These are phyloP conservation scores for Ganoderma sp. DNA, from an alignment of 1,284 basidiomycete genomes.

Conservation along the genomic window DNA sequence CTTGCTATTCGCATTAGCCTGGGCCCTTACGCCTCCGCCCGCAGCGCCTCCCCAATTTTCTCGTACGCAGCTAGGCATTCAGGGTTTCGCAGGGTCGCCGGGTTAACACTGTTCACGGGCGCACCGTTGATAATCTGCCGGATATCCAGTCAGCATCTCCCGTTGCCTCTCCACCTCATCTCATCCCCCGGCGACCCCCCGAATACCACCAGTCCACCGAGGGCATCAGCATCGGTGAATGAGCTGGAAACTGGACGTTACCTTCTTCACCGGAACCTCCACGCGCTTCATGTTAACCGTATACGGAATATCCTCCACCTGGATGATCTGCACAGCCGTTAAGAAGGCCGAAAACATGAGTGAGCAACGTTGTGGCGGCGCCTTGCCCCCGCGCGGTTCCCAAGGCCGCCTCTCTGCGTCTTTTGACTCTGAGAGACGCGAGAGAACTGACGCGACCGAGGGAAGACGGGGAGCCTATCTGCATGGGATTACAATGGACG, in stretches of 20 bases:
- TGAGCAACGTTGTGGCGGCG: slow-evolving; percentile 30
- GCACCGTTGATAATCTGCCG: slow-evolving; percentile 83
- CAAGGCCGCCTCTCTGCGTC: not conserved
- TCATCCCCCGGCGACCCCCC: not conserved
- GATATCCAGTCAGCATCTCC: slow-evolving; percentile 26
- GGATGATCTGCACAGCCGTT: slow-evolving; percentile 57
- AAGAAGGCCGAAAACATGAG: slow-evolving; percentile 19
- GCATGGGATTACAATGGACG: slow-evolving; percentile 33
- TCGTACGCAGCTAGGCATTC: slow-evolving; percentile 73
- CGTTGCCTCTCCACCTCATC: slow-evolving; percentile 16
- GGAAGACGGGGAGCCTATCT: slow-evolving; percentile 12
- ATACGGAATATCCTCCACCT: slow-evolving; percentile 78
- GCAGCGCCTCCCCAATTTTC: slow-evolving; percentile 52
- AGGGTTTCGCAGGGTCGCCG: slow-evolving; percentile 79
- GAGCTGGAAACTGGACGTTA: slow-evolving; percentile 34
- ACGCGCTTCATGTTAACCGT: slow-evolving; percentile 89
- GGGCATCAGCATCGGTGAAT: not conserved
- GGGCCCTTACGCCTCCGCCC: slow-evolving; percentile 28
- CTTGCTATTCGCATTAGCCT: slow-evolving; percentile 5
- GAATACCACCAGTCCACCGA: not conserved
- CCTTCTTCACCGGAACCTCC: slow-evolving; percentile 85
- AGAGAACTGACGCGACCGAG: slow-evolving; percentile 16
- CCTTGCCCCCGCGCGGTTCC: slow-evolving; percentile 14
- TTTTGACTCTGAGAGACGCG: slow-evolving; percentile 2
- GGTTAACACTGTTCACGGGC: slow-evolving; percentile 71